Conservation (phyloP, 202 grass and related monocot species). For the Carex sylvatica region DNA sequence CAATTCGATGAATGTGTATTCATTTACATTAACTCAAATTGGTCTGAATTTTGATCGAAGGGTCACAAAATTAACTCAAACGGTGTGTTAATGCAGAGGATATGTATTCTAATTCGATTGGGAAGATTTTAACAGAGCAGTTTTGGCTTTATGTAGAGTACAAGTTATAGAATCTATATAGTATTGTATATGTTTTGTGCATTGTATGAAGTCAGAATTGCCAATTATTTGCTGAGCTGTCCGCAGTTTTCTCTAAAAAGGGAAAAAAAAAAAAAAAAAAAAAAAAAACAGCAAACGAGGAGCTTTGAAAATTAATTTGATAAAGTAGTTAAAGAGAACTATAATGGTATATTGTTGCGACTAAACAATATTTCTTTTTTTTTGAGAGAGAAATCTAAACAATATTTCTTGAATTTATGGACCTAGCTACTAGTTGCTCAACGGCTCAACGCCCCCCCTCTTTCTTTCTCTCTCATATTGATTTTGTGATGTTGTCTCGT, state of each 20-base stretch:
- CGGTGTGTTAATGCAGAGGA: too few species aligned
- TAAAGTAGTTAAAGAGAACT: neutral
- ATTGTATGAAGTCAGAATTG: too few species aligned
- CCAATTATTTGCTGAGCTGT: neutral
- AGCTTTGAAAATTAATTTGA: neutral
- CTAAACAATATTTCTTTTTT: neutral
- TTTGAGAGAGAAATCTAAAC: too few species aligned
- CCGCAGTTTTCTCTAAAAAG: neutral
- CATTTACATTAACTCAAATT: too few species aligned
- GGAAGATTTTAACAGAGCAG: neutral
- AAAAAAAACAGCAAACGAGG: neutral
- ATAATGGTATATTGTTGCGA: neutral
- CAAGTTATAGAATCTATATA: too few species aligned
- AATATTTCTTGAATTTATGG: neutral
- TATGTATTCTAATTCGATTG: neutral
- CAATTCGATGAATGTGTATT: too few species aligned
- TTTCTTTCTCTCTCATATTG: conserved; percentile 25
- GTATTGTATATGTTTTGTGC: too few species aligned
- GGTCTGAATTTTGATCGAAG: too few species aligned
- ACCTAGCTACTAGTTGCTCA: neutral
- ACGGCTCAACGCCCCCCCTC: neutral
- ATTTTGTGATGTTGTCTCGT: conserved; percentile 16
- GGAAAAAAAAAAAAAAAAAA: too few species aligned
- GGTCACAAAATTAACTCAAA: too few species aligned
- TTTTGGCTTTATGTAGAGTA: neutral